phyloP scores from a whole-genome alignment of 768 basidiomycete species.

The Mycena filopes region DNA sequence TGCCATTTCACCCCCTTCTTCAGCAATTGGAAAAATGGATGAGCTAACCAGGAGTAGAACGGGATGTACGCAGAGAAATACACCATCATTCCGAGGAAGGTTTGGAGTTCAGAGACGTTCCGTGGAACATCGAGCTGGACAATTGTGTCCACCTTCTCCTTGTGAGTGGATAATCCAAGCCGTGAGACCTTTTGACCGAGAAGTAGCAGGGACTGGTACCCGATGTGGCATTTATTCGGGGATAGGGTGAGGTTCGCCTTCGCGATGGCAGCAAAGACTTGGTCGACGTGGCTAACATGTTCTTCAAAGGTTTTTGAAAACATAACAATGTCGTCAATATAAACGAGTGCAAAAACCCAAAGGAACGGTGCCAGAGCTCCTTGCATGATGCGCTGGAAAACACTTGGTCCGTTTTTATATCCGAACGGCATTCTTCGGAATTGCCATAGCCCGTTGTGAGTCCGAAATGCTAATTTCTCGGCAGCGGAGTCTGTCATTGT shows the following conservation, averaged over 20 bases:
- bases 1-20: conserved; percentile 7
- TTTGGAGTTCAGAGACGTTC: conserved; percentile 47
- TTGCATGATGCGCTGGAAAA: conserved; percentile 56
- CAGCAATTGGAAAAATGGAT: conserved; percentile 1
- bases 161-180: neutral
- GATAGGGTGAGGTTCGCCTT: conserved; percentile 45
- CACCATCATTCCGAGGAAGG: conserved; percentile 30
- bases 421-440: conserved; percentile 56
- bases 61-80: conserved; percentile 48
- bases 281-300: conserved; percentile 44
- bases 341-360: conserved; percentile 52
- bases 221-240: conserved; percentile 47
- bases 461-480: conserved; percentile 47
- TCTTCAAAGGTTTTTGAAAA: conserved; percentile 42
- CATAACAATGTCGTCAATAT: conserved; percentile 54
- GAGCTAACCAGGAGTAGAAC: conserved; percentile 44
- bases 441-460: conserved; percentile 52
- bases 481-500: neutral
- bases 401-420: conserved; percentile 45
- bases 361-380: conserved; percentile 44
- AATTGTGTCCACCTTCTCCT: conserved; percentile 31
- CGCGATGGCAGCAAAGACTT: conserved; percentile 41
- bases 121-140: conserved; percentile 48
- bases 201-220: conserved; percentile 37
- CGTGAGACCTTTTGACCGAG: conserved; percentile 12